Evolutionary conservation across 2,329 filamentous ascomycete species (phyloP), one percentile per base, ranked within the genome.

Genomic region (Diaporthe sp.): DNA sequence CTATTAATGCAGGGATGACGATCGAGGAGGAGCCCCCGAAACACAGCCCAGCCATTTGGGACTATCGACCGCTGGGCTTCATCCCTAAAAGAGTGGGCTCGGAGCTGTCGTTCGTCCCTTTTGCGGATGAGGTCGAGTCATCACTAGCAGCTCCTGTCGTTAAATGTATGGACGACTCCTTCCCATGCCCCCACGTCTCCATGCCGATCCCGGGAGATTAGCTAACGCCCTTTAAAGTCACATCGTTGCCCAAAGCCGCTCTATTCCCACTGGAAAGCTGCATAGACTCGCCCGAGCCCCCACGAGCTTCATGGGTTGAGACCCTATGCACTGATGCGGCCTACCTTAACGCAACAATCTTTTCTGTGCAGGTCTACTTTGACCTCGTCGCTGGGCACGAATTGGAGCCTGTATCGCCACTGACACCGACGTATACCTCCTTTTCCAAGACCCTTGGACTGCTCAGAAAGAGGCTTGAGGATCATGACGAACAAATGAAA

Each of bases 281-380:
- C 56, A 78, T 84, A 13, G 53, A 77, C 35, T 82, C 82, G 72
- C 76, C 80, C 1, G 76, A 73, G 7, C 70, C 78, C 9, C 78
- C 77, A 4, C 72, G 76, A 22, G 58, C 61, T n/a, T 32, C 47
- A 15, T 82, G 79, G 80, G 77, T 83, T 51, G 80, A 79, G 15
- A 79, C 79, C 22, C 74, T 85, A 15, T 76, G 78, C 8, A 42
- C 75, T n/a, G 83, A 85, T 71, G 73, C 81, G 3, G 81, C 80
- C 13, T 84, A 82, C 68, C 77, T 85, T 2, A 83, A 85, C 75
- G 77, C 81, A 44, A 79, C 80, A 55, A 78, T 82, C 10, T 85
- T 84, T 74, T 79, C 81, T 1, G 75, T 81, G 8, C 78, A 82
- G 35, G 77, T 76, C 37, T 85, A 81, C 75, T 81, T 83, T 69